Conservation (phyloP, 2,329 filamentous ascomycete genomes). For the Cephalotrichum gorgonifer region DNA sequence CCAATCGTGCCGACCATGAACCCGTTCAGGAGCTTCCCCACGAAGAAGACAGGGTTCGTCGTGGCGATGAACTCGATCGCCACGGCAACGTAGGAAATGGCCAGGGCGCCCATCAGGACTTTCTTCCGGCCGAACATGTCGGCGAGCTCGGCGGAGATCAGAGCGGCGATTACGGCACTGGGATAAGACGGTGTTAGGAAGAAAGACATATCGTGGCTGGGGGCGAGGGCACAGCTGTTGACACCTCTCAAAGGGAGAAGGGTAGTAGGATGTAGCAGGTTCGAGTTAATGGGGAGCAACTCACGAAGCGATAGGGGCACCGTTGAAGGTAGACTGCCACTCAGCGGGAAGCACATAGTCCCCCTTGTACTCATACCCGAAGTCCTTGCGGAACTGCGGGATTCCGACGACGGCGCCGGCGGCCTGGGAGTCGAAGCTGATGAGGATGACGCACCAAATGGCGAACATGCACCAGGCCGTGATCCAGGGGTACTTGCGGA, state of each 20-base stretch:
- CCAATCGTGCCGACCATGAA: slow-evolving; percentile 20
- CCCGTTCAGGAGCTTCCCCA: slow-evolving; percentile 30
- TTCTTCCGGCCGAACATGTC: slow-evolving; percentile 23
- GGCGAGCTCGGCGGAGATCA: slow-evolving; percentile 21
- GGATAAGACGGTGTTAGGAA: not conserved
- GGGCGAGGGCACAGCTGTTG: not conserved
- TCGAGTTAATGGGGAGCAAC: not conserved
- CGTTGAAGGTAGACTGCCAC: not conserved
- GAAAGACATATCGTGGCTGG: not conserved
- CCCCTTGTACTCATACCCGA: not conserved
- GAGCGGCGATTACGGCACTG: slow-evolving; percentile 15
- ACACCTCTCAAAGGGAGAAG: too few relatives aligned
- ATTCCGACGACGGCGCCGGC: not conserved
- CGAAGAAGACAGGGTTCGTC: slow-evolving; percentile 27
- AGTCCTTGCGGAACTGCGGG: not conserved
- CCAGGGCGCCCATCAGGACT: slow-evolving; percentile 21
- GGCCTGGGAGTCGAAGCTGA: not conserved
- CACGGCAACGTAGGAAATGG: slow-evolving; percentile 24
- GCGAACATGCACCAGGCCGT: not conserved
- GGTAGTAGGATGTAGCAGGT: too few relatives aligned
- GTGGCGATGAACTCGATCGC: slow-evolving; percentile 30
- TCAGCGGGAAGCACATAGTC: not conserved
- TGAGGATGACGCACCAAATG: not conserved
- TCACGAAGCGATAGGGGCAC: not conserved
- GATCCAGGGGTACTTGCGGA: not conserved